Percentiles rank a stretch among this genome's conserved stretches.
Evolutionary conservation across 202 grass and related monocot species (phyloP).

Genomic region (Dendrocalamus latiflorus): DNA sequence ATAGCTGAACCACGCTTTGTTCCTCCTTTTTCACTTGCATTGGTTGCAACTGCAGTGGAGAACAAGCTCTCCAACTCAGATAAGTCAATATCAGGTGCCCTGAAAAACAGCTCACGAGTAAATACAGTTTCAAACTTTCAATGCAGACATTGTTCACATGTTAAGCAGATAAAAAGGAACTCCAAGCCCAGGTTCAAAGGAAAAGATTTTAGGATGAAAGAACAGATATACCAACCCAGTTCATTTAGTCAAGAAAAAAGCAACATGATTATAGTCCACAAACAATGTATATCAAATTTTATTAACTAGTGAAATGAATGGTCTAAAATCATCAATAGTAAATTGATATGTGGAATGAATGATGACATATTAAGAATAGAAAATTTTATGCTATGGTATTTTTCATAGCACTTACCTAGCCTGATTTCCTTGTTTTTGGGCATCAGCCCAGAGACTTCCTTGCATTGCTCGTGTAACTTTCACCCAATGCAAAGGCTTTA

Average conservation of each 20-base stretch:
- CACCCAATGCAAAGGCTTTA: constrained; percentile 97
- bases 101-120: constrained; percentile 36
- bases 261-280: constrained; percentile 11
- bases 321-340: background rate
- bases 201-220: background rate
- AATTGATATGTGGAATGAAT: background rate
- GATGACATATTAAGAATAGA: background rate
- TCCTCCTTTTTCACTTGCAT: constrained; percentile 60
- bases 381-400: constrained; percentile 9
- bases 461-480: constrained; percentile 92
- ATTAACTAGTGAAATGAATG: background rate
- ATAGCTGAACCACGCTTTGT: constrained; percentile 57
- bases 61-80: constrained; percentile 79
- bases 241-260: constrained; percentile 10
- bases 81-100: constrained; percentile 77
- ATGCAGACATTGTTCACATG: background rate
- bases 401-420: constrained; percentile 55
- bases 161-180: constrained; percentile 8
- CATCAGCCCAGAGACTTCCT: constrained; percentile 97
- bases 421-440: constrained; percentile 77
- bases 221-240: constrained; percentile 1
- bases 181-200: background rate
- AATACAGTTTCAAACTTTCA: constrained; percentile 1
- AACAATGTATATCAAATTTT: constrained; percentile 10
- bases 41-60: constrained; percentile 56